A percentile compares a stretch with the other conserved stretches of the same genome.
Conservation (phyloP, 2,329 filamentous ascomycete genomes). For the Drechslera avenae region DNA sequence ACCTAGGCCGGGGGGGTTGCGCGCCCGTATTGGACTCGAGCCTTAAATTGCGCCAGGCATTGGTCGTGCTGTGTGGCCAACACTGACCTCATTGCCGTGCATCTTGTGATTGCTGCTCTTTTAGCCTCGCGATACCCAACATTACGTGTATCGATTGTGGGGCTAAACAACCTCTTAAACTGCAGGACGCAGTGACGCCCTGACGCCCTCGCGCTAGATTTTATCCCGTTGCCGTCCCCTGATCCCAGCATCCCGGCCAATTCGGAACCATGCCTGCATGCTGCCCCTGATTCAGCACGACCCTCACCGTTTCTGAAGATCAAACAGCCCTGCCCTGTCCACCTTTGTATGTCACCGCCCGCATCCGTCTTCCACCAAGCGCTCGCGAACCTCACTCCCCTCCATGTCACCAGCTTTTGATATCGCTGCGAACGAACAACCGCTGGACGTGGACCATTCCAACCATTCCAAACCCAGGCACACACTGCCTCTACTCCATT, state of each 20-base stretch:
- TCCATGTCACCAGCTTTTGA: conserved; percentile 30
- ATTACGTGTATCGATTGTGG: conserved; percentile 40
- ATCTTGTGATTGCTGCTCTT: conserved; percentile 21
- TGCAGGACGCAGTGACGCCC: conserved; percentile 23
- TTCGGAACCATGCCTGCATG: conserved; percentile 41
- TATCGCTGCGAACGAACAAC: conserved; percentile 19
- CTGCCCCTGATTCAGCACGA: conserved; percentile 39
- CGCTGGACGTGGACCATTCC: conserved; percentile 22
- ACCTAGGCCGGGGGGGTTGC: conserved; percentile 22
- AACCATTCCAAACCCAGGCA: conserved; percentile 9
- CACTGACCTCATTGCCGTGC: conserved; percentile 10
- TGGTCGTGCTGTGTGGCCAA: conserved; percentile 21
- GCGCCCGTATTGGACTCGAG: conserved; percentile 13
- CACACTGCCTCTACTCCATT: conserved; percentile 8
- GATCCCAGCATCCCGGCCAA: conserved; percentile 32
- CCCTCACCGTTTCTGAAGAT: conserved; percentile 32
- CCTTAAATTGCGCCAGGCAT: conserved; percentile 30
- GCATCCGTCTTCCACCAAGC: conserved; percentile 27
- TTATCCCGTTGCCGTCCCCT: conserved; percentile 41
- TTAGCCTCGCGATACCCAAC: conserved; percentile 39
- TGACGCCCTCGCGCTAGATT: conserved; percentile 24
- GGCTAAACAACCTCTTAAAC: conserved; percentile 37
- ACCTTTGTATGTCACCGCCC: conserved; percentile 29
- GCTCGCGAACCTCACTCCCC: conserved; percentile 22
- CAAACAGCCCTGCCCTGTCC: conserved; percentile 32